phyloP scores from a whole-genome alignment of 345 rosid genomes.

The Citrus reticulata region DNA sequence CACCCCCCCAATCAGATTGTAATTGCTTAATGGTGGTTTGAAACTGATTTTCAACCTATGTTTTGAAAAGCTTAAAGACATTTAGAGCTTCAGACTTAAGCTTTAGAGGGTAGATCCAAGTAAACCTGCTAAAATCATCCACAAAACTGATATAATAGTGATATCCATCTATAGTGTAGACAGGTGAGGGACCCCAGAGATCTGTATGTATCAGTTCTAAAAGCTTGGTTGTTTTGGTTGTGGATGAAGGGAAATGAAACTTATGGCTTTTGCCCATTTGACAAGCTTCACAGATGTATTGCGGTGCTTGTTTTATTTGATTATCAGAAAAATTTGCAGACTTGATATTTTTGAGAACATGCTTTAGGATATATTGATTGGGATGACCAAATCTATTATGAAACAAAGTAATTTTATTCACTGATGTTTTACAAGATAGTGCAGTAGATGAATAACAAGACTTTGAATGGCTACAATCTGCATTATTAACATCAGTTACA shows the following conservation, averaged over 20 bases:
- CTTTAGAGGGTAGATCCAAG: not conserved
- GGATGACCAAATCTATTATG: no score
- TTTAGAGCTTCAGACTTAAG: not conserved
- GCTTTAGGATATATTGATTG: no score
- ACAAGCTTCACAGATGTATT: not conserved
- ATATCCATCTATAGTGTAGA: not conserved
- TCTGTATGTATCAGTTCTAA: not conserved
- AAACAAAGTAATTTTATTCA: no score
- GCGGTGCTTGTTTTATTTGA: no score
- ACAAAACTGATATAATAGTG: not conserved
- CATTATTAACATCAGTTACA: no score
- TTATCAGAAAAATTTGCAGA: no score
- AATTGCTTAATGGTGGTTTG: no score
- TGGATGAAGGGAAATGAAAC: accelerated
- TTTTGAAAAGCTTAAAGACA: not conserved
- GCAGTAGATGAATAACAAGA: no score
- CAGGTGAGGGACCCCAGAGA: not conserved
- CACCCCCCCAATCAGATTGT: no score
- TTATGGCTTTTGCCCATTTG: not conserved
- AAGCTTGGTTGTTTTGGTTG: accelerated
- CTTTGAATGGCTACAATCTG: no score
- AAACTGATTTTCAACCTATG: not conserved
- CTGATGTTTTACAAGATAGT: no score
- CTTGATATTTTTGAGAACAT: no score
- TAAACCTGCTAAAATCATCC: not conserved